Evolutionary conservation across 352 stramenopile species (phyloP), one percentile per base, ranked within the genome.

Genomic region (Pythium guiyangense): DNA sequence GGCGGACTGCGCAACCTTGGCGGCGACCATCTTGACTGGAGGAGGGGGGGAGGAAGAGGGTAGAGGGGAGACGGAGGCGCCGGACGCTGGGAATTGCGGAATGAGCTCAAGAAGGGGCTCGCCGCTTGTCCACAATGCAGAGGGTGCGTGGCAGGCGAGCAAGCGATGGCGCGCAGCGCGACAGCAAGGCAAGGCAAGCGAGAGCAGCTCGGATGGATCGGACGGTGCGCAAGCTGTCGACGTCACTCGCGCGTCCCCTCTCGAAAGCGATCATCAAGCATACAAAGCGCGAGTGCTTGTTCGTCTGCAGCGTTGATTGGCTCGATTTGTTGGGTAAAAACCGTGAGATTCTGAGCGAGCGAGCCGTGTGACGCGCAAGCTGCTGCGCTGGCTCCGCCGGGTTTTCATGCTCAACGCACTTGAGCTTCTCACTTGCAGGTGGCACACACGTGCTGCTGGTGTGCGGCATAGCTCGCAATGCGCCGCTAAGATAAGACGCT

Each of bases 1-100:
- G 64, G 73, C 63, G 18, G 66, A 82, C 61, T 82, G 61, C 59
- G 72, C 64, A 59, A 67, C 63, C 72, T 75, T 74, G 49, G 57
- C 63, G 54, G 68, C 62, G 66, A 79, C 73, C 71, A 80, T 88
- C 58, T 77, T 84, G 66, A 64, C 43, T 69, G 62, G 59, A 44
- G 43, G 46, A 27, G 45, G 62, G 27, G 49, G n/a, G 49, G 1
- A 31, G 34, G 20, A 27, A 22, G 39, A 47, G 27, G 39, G 58
- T 29, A 39, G 46, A 53, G 37, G 40, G 39, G 42, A 15, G 40
- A 55, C 22, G 48, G 49, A 62, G 70, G 53, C 64, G 12, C 31
- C 31, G 31, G 31, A 37, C 31, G 31, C 8, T 6, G 31, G 31
- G 66, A 80, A 85, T 85, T 84, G 63, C 71, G 63, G 72, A 90